Evolutionary conservation across 176 grass and related monocot genomes (phyloP).

Genomic region (Bothriochloa decipiens): DNA sequence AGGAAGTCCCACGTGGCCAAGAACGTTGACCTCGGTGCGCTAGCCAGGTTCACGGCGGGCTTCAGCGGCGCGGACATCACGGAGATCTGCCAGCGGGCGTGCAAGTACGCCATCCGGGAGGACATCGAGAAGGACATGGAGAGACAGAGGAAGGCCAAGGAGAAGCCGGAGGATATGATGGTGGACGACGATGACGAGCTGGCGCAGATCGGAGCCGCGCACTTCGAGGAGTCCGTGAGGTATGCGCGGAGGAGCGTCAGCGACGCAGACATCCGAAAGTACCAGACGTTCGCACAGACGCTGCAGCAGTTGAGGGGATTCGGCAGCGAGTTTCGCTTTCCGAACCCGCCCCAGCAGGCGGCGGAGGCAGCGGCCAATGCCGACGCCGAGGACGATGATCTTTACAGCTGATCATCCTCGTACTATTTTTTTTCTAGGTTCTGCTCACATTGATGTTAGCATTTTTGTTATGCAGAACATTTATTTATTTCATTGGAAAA

Average conservation of each 20-base stretch:
- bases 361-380: too few relatives aligned
- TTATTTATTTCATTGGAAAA: too few relatives aligned
- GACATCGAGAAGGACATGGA: conserved; percentile 64
- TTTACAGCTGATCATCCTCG: not conserved
- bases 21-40: conserved; percentile 52
- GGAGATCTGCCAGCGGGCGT: not conserved
- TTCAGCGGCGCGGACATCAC: conserved; percentile 37
- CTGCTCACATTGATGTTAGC: too few relatives aligned
- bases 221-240: not conserved
- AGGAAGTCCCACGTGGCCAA: conserved; percentile 54
- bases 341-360: not conserved
- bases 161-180: conserved; percentile 40
- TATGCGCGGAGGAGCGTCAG: not conserved
- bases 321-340: not conserved
- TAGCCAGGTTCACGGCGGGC: conserved; percentile 55
- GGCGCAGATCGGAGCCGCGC: not conserved
- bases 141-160: conserved; percentile 23
- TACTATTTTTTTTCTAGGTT: too few relatives aligned
- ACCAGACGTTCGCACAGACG: not conserved
- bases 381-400: not conserved
- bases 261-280: not conserved
- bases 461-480: too few relatives aligned
- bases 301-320: not conserved
- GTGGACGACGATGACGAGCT: conserved; percentile 42
- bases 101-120: conserved; percentile 30